Evolutionary conservation across 805 yeast species (phyloP), one percentile per base, ranked within the genome.

Genomic region (Lipomyces yamanashiensis): DNA sequence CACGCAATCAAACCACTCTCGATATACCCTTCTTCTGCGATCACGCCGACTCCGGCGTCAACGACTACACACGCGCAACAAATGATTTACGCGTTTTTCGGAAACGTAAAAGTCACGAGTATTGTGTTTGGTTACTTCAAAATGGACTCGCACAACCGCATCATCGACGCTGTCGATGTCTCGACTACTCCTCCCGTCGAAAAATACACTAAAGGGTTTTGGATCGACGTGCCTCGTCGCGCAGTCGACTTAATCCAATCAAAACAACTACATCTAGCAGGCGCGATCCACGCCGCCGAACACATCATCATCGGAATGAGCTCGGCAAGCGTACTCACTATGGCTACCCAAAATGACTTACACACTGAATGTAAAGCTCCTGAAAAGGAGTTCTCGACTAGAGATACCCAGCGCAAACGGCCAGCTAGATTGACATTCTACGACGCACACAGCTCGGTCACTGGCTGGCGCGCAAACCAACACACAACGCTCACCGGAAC

Each of bases 351-450:
- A 17, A 73, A 72, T 1, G 99, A 95, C 70, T 81, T 95, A 13
- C 84, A 84, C 51, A 90, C 98, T 0, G 99, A 95, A 75, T 95
- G 99, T 75, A 95, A 95, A 72, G 98, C 98, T 0, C 98, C 99
- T 0, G 96, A 92, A 68, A 95, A 95, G 71, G 99, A 95, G 73
- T 90, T 93, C 80, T 90, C 97, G 0, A 81, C 82, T 54, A 76
- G 91, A 36, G 89, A 89, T 71, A 82, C 93, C 0, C 75, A 76
- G 17, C 78, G 99, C 47, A 84, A 83, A 61, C 78, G 99, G 48
- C 98, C 98, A 0, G 96, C 96, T 0, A 79, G 99, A 59, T 77
- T 95, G 55, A 85, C 92, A 1, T 89, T 95, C 69, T 86, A 86
- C 72, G 98, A 95, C 74, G 82, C 90, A 0, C 85, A 87, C 71